Conservation (phyloP, 352 stramenopile species). For the Paralagenidium karlingii region DNA sequence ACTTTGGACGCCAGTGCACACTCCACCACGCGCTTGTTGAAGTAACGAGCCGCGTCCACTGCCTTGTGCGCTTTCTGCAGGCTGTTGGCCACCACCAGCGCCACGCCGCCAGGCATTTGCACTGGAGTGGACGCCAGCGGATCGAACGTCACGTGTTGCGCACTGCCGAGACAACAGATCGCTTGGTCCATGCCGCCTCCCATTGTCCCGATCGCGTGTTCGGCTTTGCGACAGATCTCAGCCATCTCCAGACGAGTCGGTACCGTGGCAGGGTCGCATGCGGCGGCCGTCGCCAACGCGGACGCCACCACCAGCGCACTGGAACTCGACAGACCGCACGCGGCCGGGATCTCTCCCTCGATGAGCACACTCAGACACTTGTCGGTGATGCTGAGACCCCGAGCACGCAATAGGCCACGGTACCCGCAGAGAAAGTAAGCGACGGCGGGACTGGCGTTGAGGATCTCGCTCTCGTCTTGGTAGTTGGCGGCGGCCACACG, state of each 20-base stretch:
- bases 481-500: too few relatives aligned
- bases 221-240: slow-evolving; percentile 30
- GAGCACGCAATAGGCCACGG: slow-evolving; percentile 16
- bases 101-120: slow-evolving; percentile 14
- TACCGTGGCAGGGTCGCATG: slow-evolving; percentile 6
- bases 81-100: slow-evolving; percentile 71
- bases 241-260: slow-evolving; percentile 28
- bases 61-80: slow-evolving; percentile 60
- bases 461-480: too few relatives aligned
- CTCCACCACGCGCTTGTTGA: slow-evolving; percentile 76
- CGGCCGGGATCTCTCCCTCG: slow-evolving; percentile 48
- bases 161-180: slow-evolving; percentile 39
- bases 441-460: too few relatives aligned
- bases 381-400: neutral
- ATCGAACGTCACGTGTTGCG: slow-evolving; percentile 50
- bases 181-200: slow-evolving; percentile 81
- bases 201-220: slow-evolving; percentile 61
- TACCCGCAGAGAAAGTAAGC: slow-evolving; percentile 31
- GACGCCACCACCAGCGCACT: slow-evolving; percentile 66
- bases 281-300: slow-evolving; percentile 21
- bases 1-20: slow-evolving; percentile 60
- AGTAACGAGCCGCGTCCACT: slow-evolving; percentile 35
- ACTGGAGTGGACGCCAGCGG: slow-evolving; percentile 16
- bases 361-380: slow-evolving; percentile 39
- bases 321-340: slow-evolving; percentile 64